A percentile compares a stretch with the other conserved stretches of the same genome.
Evolutionary conservation across 192 early-diverging fungal species (phyloP).

Genomic region (Coemansia sp.): DNA sequence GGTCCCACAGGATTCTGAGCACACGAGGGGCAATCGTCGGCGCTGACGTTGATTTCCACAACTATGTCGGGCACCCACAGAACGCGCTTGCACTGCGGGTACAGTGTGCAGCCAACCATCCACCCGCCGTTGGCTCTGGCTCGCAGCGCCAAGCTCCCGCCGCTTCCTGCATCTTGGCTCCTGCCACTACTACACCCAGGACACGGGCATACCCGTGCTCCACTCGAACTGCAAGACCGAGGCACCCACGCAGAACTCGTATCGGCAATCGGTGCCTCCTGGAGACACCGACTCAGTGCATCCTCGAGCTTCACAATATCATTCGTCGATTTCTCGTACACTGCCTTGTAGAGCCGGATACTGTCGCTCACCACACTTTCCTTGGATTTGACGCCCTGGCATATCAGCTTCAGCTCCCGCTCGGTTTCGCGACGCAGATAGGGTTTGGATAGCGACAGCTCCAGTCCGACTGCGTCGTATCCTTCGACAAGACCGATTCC

Average conservation of each 20-base stretch:
- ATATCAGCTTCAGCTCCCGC: constrained; percentile 71
- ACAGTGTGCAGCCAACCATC: constrained; percentile 53
- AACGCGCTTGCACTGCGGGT: constrained; percentile 49
- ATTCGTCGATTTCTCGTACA: constrained; percentile 60
- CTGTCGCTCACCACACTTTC: constrained; percentile 69
- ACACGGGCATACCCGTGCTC: constrained; percentile 32
- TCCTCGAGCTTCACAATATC: constrained; percentile 57
- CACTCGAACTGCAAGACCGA: background rate
- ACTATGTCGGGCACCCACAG: constrained; percentile 51
- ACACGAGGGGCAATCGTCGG: constrained; percentile 36
- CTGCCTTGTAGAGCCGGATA: constrained; percentile 68
- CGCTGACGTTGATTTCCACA: constrained; percentile 6
- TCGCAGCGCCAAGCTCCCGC: constrained; percentile 6
- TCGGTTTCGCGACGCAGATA: constrained; percentile 86
- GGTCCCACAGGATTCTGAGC: constrained; percentile 4
- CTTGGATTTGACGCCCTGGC: constrained; percentile 64
- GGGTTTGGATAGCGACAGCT: constrained; percentile 86
- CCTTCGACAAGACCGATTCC: constrained; percentile 85
- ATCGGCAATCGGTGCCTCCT: constrained; percentile 11
- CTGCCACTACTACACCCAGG: constrained; percentile 17
- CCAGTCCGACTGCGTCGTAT: constrained; percentile 85
- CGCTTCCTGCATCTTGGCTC: background rate
- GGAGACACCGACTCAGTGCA: constrained; percentile 44
- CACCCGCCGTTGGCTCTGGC: constrained; percentile 16
- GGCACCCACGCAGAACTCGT: constrained; percentile 16